Percentiles rank a stretch among this genome's conserved stretches.
Conservation (phyloP, 1,139 yeast genomes). For the Yamadazyma mexicana region DNA sequence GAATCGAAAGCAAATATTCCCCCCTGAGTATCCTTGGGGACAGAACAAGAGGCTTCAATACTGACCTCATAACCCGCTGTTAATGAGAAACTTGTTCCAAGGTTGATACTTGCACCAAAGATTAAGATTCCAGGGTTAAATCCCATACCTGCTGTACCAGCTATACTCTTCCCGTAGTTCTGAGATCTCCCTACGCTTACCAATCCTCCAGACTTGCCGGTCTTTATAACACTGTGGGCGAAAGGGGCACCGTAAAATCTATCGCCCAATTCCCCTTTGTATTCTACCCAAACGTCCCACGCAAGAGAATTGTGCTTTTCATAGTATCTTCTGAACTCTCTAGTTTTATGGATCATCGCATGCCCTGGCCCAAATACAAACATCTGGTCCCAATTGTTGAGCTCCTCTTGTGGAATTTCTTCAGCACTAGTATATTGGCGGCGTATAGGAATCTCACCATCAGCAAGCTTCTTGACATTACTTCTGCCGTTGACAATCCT, state of each 20-base stretch:
- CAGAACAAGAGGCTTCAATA: slow-evolving; percentile 9
- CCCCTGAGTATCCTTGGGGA: slow-evolving; percentile 13
- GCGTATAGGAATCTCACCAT: slow-evolving; percentile 4
- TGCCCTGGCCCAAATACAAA: slow-evolving; percentile 6
- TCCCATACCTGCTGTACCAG: not conserved
- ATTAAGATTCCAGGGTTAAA: not conserved
- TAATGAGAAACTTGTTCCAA: slow-evolving; percentile 2
- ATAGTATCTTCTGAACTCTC: slow-evolving; percentile 1
- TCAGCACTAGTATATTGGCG: slow-evolving; percentile 4
- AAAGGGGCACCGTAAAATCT: slow-evolving; percentile 11
- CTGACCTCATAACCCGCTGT: slow-evolving; percentile 5
- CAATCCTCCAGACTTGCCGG: slow-evolving; percentile 9
- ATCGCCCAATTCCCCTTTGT: slow-evolving; percentile 1
- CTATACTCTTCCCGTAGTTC: slow-evolving; percentile 1
- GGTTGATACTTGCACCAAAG: not conserved
- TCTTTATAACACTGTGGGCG: slow-evolving; percentile 9
- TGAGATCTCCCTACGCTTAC: slow-evolving; percentile 5
- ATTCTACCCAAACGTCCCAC: slow-evolving; percentile 11
- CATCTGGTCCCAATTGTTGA: slow-evolving; percentile 6
- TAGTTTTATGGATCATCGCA: slow-evolving; percentile 8
- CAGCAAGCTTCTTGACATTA: not conserved
- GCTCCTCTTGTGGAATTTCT: slow-evolving; percentile 7
- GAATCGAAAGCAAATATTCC: slow-evolving; percentile 15
- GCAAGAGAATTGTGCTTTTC: slow-evolving; percentile 1
- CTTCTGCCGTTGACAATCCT: not conserved